Evolutionary conservation across 352 stramenopile species (phyloP).

Genomic region (Phytopythium litorale): DNA sequence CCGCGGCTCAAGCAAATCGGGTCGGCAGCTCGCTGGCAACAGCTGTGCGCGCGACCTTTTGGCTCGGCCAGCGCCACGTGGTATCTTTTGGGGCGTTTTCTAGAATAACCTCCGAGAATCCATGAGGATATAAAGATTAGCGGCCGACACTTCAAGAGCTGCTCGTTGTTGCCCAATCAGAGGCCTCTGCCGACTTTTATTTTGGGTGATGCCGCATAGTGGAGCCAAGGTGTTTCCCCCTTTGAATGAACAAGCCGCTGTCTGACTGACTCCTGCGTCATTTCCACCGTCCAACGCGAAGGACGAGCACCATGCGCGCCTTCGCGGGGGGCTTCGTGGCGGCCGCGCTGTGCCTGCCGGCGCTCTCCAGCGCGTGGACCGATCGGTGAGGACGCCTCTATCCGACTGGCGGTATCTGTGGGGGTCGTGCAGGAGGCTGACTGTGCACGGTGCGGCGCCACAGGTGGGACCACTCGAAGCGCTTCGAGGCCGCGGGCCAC

Average conservation of each 20-base stretch:
- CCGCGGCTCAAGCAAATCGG: not conserved
- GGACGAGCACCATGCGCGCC: not conserved
- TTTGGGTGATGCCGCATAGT: not conserved
- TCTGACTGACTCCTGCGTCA: not conserved
- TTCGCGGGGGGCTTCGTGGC: constrained; percentile 10
- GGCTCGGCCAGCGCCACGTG: constrained; percentile 4
- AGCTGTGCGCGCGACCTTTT: not conserved
- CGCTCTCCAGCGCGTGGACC: constrained; percentile 39
- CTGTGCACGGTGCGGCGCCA: not conserved
- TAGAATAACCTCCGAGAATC: constrained; percentile 22
- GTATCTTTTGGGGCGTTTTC: constrained; percentile 17
- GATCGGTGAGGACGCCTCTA: constrained; percentile 24
- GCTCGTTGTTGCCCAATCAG: not conserved
- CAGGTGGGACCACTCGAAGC: constrained; percentile 82
- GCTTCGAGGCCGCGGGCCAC: constrained; percentile 61
- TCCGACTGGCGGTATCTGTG: not conserved
- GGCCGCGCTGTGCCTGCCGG: constrained; percentile 12
- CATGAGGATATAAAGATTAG: not conserved
- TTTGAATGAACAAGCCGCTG: not conserved
- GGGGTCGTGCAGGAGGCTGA: not conserved
- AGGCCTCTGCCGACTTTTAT: not conserved
- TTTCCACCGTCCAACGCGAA: constrained; percentile 2
- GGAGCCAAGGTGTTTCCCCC: not conserved
- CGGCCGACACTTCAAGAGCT: constrained; percentile 22
- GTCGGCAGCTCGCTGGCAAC: not conserved